Base-by-base conservation (phyloP, 495 filamentous ascomycete species). In the Podospora pseudopauciseta region DNA sequence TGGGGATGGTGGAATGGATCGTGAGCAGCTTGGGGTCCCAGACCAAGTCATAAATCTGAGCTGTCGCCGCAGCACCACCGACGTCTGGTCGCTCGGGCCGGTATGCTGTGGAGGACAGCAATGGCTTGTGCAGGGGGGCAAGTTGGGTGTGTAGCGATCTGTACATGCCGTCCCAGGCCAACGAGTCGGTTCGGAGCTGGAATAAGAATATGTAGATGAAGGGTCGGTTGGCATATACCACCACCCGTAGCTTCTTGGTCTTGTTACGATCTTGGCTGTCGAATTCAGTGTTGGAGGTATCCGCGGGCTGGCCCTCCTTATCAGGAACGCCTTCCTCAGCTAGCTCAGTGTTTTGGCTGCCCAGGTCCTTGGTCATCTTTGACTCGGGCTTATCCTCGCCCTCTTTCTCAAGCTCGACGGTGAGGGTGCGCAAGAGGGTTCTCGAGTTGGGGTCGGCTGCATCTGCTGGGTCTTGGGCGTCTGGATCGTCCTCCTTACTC, bases 181-280 rank as follows among this genome's bases (percentile, higher is more conserved):
- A 82, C 23, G 88, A 83, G 49, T 86, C 83, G 1, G 92, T 90
- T 54, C 82, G 80, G 15, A 88, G 84, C 60, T 91, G 84, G 80
- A 98, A 97, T 18, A 99, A 83, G 71, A 98, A 92, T 4, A 92
- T 89, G 77, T 92, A 97, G 65, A 97, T 90, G 79, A 98, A 97
- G 3, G 95, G 95, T 74, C 86, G 87, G 72, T 92, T 89, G 79
- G 81, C 79, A 66, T 86, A 87, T 60, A 96, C 86, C 3, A 96
- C 86, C 5, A 91, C 91, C 27, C 88, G 87, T 27, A 95, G 78
- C 67, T 86, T 84, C 60, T 85, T 77, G 9, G 79, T 80, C 66
- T 85, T 85, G 70, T 84, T 84, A 61, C 74, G 75, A 65, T 86
- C 83, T 68, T 84, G 83, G 56, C 74, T 80, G 68, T 82, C 79